Percentiles rank a stretch among this genome's conserved stretches.
Evolutionary conservation across 305 asterid species (phyloP).

Genomic region (Ajuga reptans): DNA sequence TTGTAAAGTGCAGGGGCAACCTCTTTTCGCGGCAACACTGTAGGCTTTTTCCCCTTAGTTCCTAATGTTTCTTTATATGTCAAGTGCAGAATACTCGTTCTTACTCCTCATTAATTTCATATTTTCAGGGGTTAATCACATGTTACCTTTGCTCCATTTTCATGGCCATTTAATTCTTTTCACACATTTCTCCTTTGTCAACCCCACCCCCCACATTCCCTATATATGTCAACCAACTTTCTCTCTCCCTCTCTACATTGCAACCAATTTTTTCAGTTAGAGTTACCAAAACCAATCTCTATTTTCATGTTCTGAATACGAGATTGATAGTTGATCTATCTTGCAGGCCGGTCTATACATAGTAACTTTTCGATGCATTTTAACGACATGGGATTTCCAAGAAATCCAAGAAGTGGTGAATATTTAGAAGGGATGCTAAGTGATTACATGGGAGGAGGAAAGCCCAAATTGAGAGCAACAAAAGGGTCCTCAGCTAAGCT

Average conservation of each 20-base stretch:
- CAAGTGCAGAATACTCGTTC: slow-evolving; percentile 36
- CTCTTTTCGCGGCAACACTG: slow-evolving; percentile 42
- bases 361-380: neutral
- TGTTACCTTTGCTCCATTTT: slow-evolving; percentile 65
- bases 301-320: neutral
- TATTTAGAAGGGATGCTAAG: slow-evolving; percentile 50
- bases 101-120: slow-evolving; percentile 16
- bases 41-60: slow-evolving; percentile 33
- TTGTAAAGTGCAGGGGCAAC: slow-evolving; percentile 31
- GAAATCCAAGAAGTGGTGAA: slow-evolving; percentile 41
- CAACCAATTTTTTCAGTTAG: too few relatives aligned
- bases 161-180: slow-evolving; percentile 41
- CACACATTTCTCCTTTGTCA: slow-evolving; percentile 12
- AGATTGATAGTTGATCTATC: neutral
- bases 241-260: slow-evolving; percentile 3
- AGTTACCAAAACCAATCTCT: neutral
- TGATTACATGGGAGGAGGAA: slow-evolving; percentile 57
- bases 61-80: slow-evolving; percentile 31
- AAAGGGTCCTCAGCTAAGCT: slow-evolving; percentile 38
- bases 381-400: slow-evolving; percentile 27
- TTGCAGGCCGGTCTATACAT: slow-evolving; percentile 29
- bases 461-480: slow-evolving; percentile 33
- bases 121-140: slow-evolving; percentile 44
- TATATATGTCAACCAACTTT: slow-evolving; percentile 18
- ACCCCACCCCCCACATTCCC: neutral